Evolutionary conservation across 2,329 filamentous ascomycete genomes (phyloP).

Genomic region (Whalleya microplaca): DNA sequence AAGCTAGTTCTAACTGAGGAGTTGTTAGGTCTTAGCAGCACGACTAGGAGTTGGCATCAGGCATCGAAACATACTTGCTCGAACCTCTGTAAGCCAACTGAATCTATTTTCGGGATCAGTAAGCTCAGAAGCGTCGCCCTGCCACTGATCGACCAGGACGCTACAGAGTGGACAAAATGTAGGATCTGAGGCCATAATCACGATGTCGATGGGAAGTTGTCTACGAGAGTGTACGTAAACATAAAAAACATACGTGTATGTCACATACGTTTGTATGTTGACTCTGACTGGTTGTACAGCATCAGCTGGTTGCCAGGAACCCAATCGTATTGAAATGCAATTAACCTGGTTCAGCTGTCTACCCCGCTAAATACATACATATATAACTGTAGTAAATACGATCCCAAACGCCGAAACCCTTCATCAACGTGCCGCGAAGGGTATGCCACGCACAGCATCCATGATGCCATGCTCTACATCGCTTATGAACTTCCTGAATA

Average conservation of each 20-base stretch:
- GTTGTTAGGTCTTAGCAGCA: background rate
- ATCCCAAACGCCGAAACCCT: too few species aligned
- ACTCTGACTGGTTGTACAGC: too few species aligned
- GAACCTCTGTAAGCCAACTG: conserved; percentile 24
- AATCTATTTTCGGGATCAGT: conserved; percentile 4
- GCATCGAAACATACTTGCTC: conserved; percentile 19
- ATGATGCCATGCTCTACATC: too few species aligned
- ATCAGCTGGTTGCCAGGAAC: too few species aligned
- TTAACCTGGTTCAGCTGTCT: too few species aligned
- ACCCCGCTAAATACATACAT: background rate
- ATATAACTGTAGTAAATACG: too few species aligned
- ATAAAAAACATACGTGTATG: too few species aligned
- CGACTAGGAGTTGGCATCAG: background rate
- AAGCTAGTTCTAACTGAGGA: conserved; percentile 4
- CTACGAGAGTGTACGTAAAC: background rate
- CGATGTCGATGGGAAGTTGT: background rate
- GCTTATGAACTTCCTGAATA: too few species aligned
- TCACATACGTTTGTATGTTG: too few species aligned
- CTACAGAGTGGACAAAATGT: conserved; percentile 26
- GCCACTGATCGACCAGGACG: conserved; percentile 16
- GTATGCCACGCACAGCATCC: too few species aligned
- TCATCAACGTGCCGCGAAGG: too few species aligned
- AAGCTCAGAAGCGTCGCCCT: conserved; percentile 8
- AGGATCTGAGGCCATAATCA: background rate
- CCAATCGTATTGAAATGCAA: too few species aligned